Percentiles rank a stretch among this genome's conserved stretches.
Evolutionary conservation across 805 yeast species (phyloP).

Genomic region (Nakazawaea wyomingensis): DNA sequence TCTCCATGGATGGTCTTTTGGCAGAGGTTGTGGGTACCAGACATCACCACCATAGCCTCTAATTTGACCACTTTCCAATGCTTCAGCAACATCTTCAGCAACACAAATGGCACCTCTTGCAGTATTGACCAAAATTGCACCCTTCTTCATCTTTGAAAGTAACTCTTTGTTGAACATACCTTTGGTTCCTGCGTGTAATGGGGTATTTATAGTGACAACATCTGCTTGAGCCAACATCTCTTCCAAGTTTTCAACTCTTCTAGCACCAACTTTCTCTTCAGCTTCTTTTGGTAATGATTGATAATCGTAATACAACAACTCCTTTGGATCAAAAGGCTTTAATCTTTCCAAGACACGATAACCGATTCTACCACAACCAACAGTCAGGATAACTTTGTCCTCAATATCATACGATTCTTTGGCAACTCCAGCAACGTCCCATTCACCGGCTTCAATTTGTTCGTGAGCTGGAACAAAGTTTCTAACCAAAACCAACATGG

Average conservation of each 20-base stretch:
- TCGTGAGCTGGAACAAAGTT: conserved; percentile 78
- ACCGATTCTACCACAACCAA: conserved; percentile 81
- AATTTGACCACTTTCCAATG: conserved; percentile 60
- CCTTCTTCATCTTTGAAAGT: conserved; percentile 64
- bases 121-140: conserved; percentile 71
- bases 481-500: conserved; percentile 64
- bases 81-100: conserved; percentile 71
- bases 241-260: conserved; percentile 54
- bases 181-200: conserved; percentile 64
- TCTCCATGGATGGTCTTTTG: conserved; percentile 75
- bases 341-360: conserved; percentile 69
- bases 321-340: conserved; percentile 68
- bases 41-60: conserved; percentile 85
- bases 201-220: conserved; percentile 72
- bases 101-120: conserved; percentile 80
- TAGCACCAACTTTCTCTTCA: conserved; percentile 52
- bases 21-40: conserved; percentile 84
- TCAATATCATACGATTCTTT: conserved; percentile 72
- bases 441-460: conserved; percentile 52
- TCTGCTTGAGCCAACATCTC: conserved; percentile 66
- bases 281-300: conserved; percentile 58
- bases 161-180: conserved; percentile 65
- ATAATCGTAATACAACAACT: conserved; percentile 70
- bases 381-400: conserved; percentile 71
- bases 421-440: conserved; percentile 78